Conservation (phyloP, 2,329 filamentous ascomycete genomes). For the Paecilomyces variotii region DNA sequence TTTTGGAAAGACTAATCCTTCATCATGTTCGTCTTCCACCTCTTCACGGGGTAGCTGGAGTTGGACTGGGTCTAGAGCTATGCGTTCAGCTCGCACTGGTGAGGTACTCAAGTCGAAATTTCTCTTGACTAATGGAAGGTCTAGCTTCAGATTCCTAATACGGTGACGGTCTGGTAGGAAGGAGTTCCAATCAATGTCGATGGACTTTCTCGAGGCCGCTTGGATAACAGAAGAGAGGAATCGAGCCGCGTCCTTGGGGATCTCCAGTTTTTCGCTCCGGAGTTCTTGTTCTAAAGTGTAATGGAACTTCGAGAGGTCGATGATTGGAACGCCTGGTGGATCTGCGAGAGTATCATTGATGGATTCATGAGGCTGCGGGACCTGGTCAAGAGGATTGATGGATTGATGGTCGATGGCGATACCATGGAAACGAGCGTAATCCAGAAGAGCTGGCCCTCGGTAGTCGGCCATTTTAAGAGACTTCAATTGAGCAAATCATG, state of each 20-base stretch:
- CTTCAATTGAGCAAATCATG: background rate
- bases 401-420: slow-evolving; percentile 31
- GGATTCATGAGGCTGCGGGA: slow-evolving; percentile 6
- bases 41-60: slow-evolving; percentile 27
- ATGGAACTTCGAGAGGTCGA: slow-evolving; percentile 9
- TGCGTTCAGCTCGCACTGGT: slow-evolving; percentile 22
- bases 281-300: slow-evolving; percentile 6
- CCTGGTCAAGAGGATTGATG: slow-evolving; percentile 15
- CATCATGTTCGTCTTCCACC: slow-evolving; percentile 33
- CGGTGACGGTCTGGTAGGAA: slow-evolving; percentile 13
- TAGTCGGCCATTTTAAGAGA: slow-evolving; percentile 5
- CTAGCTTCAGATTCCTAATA: slow-evolving; percentile 30
- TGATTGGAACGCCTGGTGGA: slow-evolving; percentile 13
- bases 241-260: slow-evolving; percentile 20
- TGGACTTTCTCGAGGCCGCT: slow-evolving; percentile 5
- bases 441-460: slow-evolving; percentile 32
- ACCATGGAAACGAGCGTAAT: slow-evolving; percentile 41
- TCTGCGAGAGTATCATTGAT: slow-evolving; percentile 12
- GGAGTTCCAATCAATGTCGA: slow-evolving; percentile 11
- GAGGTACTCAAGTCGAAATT: slow-evolving; percentile 40
- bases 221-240: slow-evolving; percentile 24
- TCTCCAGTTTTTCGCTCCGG: slow-evolving; percentile 24
- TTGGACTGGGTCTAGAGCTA: slow-evolving; percentile 18
- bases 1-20: slow-evolving; percentile 34
- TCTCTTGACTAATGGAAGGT: slow-evolving; percentile 39